Evolutionary conservation across 352 stramenopile genomes (phyloP).

Genomic region (Phytophthora syringae): DNA sequence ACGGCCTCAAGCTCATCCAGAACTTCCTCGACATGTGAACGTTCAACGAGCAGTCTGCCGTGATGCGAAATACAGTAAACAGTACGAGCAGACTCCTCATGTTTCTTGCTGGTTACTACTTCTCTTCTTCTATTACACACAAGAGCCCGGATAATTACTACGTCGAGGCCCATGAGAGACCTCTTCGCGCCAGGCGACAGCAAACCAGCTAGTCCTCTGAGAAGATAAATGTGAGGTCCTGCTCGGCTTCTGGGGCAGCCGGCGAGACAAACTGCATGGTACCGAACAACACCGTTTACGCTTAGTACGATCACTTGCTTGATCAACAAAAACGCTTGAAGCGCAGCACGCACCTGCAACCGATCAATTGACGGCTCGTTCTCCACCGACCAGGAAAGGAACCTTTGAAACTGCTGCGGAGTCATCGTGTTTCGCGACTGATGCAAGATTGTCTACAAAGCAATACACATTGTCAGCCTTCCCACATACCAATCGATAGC

Average conservation of each 20-base stretch:
- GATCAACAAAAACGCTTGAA: not conserved
- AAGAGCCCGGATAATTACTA: conserved; percentile 3
- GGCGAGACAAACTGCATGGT: conserved; percentile 50
- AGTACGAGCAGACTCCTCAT: conserved; percentile 16
- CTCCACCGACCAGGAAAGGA: conserved; percentile 80
- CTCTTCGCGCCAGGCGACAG: conserved; percentile 1
- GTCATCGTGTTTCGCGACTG: conserved; percentile 84
- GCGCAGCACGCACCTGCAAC: conserved; percentile 53
- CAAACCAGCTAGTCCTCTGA: conserved; percentile 58
- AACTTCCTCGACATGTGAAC: conserved; percentile 90
- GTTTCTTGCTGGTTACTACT: conserved; percentile 4
- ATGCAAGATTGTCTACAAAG: conserved; percentile 69
- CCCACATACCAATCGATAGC: not conserved
- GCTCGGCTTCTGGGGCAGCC: conserved; percentile 43
- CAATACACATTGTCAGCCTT: conserved; percentile 2
- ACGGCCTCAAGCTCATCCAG: conserved; percentile 84
- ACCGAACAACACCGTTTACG: conserved; percentile 3
- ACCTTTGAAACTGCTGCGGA: conserved; percentile 82
- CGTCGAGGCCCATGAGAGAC: not conserved
- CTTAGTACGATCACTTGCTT: not conserved
- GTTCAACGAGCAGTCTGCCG: not conserved
- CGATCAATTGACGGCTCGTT: conserved; percentile 77
- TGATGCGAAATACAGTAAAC: conserved; percentile 16
- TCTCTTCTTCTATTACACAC: conserved; percentile 34
- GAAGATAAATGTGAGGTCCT: conserved; percentile 78